Conservation (phyloP, 176 grass and related monocot genomes). For the Miscanthus lutarioriparius region DNA sequence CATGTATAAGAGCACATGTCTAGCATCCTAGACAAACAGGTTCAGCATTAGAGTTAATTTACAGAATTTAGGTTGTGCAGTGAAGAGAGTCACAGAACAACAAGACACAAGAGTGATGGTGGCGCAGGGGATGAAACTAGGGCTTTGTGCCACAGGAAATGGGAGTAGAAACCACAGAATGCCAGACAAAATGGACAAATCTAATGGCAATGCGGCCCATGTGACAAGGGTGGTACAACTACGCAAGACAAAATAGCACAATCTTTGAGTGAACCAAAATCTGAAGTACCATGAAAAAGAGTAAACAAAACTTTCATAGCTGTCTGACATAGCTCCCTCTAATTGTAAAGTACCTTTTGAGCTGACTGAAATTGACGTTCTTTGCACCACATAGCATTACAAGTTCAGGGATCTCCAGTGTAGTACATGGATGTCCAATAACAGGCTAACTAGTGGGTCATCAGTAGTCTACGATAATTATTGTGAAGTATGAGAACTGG, state of each 20-base stretch:
- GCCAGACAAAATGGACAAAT: neutral
- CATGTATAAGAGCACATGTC: neutral
- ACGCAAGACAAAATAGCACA: neutral
- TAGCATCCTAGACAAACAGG: neutral
- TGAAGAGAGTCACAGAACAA: too few relatives aligned
- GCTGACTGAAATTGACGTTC: neutral
- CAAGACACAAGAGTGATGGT: neutral
- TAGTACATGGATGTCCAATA: neutral
- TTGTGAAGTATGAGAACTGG: neutral
- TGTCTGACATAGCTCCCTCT: neutral
- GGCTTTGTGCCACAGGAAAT: neutral
- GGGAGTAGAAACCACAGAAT: neutral
- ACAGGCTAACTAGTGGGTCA: neutral
- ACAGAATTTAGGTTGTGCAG: neutral
- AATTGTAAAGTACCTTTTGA: neutral
- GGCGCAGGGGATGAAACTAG: neutral
- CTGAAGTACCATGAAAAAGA: neutral
- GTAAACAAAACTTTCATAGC: neutral
- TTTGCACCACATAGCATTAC: neutral
- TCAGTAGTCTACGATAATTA: neutral
- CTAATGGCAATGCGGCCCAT: neutral
- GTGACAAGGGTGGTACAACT: neutral
- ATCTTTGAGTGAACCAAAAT: neutral
- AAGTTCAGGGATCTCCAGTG: neutral
- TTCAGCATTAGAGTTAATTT: neutral